Conservation (phyloP, 1,284 basidiomycete genomes). For the Exobasidium cylindrosporum region DNA sequence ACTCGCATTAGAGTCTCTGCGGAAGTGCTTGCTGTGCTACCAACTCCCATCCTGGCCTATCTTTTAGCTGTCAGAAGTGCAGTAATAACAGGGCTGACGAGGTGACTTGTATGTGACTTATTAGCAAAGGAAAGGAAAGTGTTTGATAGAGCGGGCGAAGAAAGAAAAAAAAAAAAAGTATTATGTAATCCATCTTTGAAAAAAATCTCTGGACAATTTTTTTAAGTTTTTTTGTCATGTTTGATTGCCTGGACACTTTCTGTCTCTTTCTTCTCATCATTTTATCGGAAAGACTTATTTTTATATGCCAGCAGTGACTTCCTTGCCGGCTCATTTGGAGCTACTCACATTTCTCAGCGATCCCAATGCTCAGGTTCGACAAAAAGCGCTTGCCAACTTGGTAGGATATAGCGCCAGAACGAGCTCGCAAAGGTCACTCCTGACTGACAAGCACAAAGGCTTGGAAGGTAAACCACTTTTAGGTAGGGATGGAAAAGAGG, state of each 20-base stretch:
- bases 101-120: neutral
- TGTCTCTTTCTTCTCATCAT: neutral
- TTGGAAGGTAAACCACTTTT: slow-evolving; percentile 33
- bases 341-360: slow-evolving; percentile 82
- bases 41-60: slow-evolving; percentile 4
- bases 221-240: no score
- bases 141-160: no score
- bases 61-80: no score
- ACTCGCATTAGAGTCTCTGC: slow-evolving; percentile 85
- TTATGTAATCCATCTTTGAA: neutral
- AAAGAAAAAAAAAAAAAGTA: neutral
- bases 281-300: neutral
- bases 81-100: neutral
- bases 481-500: slow-evolving; percentile 39
- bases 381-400: slow-evolving; percentile 79
- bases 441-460: slow-evolving; percentile 40
- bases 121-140: neutral
- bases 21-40: slow-evolving; percentile 58
- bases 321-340: slow-evolving; percentile 57
- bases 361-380: slow-evolving; percentile 78
- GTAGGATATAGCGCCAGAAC: slow-evolving; percentile 57
- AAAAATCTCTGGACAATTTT: no score
- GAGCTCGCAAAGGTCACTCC: slow-evolving; percentile 38
- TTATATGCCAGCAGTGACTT: neutral
- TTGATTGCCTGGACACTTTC: no score